These are phyloP conservation scores for Fusarium guadeloupense DNA, from an alignment of 2,329 filamentous ascomycete species.

Conservation along the genomic window DNA sequence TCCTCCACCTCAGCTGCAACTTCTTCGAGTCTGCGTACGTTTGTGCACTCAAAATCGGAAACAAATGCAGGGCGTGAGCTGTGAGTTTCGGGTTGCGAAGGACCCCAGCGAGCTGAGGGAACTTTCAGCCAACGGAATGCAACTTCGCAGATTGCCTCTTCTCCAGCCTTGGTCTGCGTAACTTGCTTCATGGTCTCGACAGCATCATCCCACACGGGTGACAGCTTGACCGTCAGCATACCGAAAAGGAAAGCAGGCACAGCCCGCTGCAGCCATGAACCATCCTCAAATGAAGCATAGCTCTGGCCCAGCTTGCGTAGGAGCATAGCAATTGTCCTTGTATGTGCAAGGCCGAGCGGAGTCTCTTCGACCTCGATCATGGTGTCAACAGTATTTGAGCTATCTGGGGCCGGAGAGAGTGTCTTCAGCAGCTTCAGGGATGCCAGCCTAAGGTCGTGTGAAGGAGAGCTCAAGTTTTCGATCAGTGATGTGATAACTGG, in stretches of 20 bases:
- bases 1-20: constrained; percentile 62
- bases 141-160: constrained; percentile 75
- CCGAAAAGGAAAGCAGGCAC: constrained; percentile 89
- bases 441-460: constrained; percentile 75
- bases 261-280: constrained; percentile 73
- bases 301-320: constrained; percentile 77
- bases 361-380: constrained; percentile 85
- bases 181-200: constrained; percentile 80
- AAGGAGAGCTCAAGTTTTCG: constrained; percentile 77
- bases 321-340: constrained; percentile 82
- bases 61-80: constrained; percentile 52
- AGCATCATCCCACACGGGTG: constrained; percentile 88
- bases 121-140: constrained; percentile 81
- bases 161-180: constrained; percentile 73
- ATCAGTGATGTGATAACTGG: constrained; percentile 72
- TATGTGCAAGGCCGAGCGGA: constrained; percentile 78
- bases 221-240: constrained; percentile 83
- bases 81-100: constrained; percentile 49
- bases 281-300: constrained; percentile 68
- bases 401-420: constrained; percentile 52
- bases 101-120: constrained; percentile 64
- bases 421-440: constrained; percentile 77
- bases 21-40: constrained; percentile 68
- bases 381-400: constrained; percentile 48
- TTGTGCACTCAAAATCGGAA: constrained; percentile 87